Conservation (phyloP, 2,329 filamentous ascomycete genomes). For the Colletotrichum spinosum region DNA sequence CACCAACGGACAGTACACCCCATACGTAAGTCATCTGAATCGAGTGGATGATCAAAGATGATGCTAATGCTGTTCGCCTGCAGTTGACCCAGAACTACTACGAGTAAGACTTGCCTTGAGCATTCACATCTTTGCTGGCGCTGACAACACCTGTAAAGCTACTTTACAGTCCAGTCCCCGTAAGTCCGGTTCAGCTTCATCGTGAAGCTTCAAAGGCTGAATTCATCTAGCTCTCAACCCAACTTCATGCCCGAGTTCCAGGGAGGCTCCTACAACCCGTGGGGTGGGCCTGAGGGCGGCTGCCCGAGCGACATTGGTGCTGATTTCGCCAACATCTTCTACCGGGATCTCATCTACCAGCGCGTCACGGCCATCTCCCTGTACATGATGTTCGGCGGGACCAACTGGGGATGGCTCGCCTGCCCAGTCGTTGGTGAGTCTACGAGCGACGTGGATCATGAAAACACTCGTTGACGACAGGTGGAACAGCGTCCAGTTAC, state of each 20-base stretch:
- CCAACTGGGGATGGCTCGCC: constrained; percentile 71
- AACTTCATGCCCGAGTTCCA: constrained; percentile 71
- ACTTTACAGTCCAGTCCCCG: constrained; percentile 47
- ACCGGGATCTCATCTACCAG: constrained; percentile 71
- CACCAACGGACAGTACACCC: constrained; percentile 68
- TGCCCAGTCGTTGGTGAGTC: constrained; percentile 60
- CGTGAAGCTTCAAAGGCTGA: background rate
- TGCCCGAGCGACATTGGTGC: constrained; percentile 65
- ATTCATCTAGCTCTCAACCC: constrained; percentile 53
- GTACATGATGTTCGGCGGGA: constrained; percentile 75
- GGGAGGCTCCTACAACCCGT: constrained; percentile 70
- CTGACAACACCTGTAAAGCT: constrained; percentile 38
- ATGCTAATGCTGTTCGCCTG: background rate
- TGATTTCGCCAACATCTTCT: constrained; percentile 73
- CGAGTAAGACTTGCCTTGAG: constrained; percentile 3
- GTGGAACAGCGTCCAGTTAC: constrained; percentile 62
- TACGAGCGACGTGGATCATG: background rate
- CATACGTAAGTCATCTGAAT: constrained; percentile 56
- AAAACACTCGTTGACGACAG: background rate
- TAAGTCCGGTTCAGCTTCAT: constrained; percentile 30
- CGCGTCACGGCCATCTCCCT: constrained; percentile 69
- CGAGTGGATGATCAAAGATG: background rate
- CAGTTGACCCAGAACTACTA: constrained; percentile 33
- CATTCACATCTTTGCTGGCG: background rate
- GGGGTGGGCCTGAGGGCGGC: constrained; percentile 69